Percentiles rank a stretch among this genome's conserved stretches.
Conservation (phyloP, 1,139 yeast species). For the Candida pseudocylindracea region DNA sequence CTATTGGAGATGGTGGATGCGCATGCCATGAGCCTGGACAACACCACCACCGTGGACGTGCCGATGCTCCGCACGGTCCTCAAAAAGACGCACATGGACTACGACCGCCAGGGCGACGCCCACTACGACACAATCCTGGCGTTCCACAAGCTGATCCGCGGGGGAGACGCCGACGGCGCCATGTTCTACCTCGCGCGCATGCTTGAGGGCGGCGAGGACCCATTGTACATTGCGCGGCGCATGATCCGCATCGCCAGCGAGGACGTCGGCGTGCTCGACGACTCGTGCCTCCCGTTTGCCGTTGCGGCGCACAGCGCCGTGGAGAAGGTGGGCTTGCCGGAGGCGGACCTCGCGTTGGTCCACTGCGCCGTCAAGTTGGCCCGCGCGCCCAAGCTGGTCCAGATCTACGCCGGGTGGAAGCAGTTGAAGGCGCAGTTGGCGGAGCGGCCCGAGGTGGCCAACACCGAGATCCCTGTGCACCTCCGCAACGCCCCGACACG, state of each 20-base stretch:
- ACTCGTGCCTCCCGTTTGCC: slow-evolving; percentile 69
- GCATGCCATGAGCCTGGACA: slow-evolving; percentile 5
- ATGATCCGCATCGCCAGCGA: slow-evolving; percentile 89
- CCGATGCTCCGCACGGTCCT: slow-evolving; percentile 17
- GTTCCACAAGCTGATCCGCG: slow-evolving; percentile 78
- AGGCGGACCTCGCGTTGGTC: slow-evolving; percentile 73
- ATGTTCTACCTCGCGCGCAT: slow-evolving; percentile 68
- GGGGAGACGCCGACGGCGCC: slow-evolving; percentile 77
- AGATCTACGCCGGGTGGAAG: slow-evolving; percentile 61
- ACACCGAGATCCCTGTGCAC: slow-evolving; percentile 54
- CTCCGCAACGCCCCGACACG: slow-evolving; percentile 85
- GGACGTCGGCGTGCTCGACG: slow-evolving; percentile 70
- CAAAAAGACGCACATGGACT: slow-evolving; percentile 31
- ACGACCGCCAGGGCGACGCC: slow-evolving; percentile 75
- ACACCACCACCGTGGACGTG: slow-evolving; percentile 7
- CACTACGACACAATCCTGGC: slow-evolving; percentile 94
- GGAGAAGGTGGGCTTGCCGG: slow-evolving; percentile 92
- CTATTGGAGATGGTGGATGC: slow-evolving; percentile 34
- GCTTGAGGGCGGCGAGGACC: slow-evolving; percentile 89
- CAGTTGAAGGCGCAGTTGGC: slow-evolving; percentile 33
- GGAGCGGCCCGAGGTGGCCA: slow-evolving; percentile 39
- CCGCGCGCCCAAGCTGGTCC: slow-evolving; percentile 65
- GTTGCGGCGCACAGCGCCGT: slow-evolving; percentile 71
- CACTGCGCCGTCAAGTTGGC: slow-evolving; percentile 87
- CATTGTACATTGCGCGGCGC: slow-evolving; percentile 73